These are phyloP conservation scores for Malus hybrid DNA, from an alignment of 331 rosid species.

Conservation along the genomic window DNA sequence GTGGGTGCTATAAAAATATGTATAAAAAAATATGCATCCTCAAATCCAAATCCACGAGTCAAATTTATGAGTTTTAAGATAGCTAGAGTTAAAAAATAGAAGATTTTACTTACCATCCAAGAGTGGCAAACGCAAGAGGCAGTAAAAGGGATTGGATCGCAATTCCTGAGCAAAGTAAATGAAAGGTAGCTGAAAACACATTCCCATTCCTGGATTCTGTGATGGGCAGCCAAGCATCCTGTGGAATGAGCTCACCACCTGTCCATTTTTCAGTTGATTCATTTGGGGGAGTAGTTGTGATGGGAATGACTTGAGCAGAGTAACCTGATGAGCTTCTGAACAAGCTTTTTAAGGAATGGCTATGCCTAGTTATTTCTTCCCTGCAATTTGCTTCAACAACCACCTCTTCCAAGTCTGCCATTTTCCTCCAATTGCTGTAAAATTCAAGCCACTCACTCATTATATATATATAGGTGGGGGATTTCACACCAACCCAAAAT, in stretches of 20 bases:
- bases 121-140: constrained; percentile 55
- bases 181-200: constrained; percentile 29
- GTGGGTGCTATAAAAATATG: no score
- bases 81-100: not conserved
- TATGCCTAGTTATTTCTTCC: not conserved
- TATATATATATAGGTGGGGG: not conserved
- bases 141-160: constrained; percentile 59
- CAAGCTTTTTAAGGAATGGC: not conserved
- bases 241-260: constrained; percentile 7
- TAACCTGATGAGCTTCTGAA: not conserved
- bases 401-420: constrained; percentile 1
- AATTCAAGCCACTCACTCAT: not conserved
- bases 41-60: not conserved
- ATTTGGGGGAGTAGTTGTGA: not conserved
- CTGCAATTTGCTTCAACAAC: constrained; percentile 1
- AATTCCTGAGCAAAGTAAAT: constrained; percentile 45
- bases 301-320: constrained; percentile 1
- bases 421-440: not conserved
- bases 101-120: constrained; percentile 53
- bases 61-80: not conserved
- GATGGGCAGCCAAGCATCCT: constrained; percentile 57
- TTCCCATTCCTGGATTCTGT: constrained; percentile 59
- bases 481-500: not conserved
- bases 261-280: not conserved
- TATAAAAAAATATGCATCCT: no score